Conservation (phyloP, 805 yeast species). For the Zygosaccharomyces bisporus region DNA sequence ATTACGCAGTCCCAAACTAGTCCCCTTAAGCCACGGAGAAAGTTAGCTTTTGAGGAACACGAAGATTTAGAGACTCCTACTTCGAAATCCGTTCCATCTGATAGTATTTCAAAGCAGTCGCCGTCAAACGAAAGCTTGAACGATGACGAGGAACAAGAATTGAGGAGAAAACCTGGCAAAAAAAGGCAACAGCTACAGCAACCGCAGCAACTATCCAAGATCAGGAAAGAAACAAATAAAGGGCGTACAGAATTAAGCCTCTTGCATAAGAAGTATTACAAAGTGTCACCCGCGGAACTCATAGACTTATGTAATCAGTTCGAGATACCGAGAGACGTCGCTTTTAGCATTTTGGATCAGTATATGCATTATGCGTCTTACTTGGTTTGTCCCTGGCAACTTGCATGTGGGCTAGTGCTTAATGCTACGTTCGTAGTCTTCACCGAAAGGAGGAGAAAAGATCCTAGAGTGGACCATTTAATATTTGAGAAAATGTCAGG, state of each 20-base stretch:
- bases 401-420: conserved; percentile 63
- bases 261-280: conserved; percentile 31
- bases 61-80: conserved; percentile 12
- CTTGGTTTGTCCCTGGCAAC: conserved; percentile 62
- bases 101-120: neutral
- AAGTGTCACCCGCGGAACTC: conserved; percentile 42
- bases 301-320: conserved; percentile 57
- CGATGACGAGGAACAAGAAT: conserved; percentile 2
- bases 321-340: conserved; percentile 52
- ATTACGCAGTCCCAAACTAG: conserved; percentile 8
- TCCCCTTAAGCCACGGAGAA: conserved; percentile 27
- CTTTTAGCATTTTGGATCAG: conserved; percentile 48
- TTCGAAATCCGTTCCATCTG: conserved; percentile 3
- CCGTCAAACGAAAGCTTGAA: conserved; percentile 4
- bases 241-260: conserved; percentile 9
- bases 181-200: conserved; percentile 5
- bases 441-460: conserved; percentile 42
- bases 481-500: conserved; percentile 50
- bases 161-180: neutral
- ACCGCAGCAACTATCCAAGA: conserved; percentile 8
- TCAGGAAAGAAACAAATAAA: conserved; percentile 2
- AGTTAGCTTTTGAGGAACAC: conserved; percentile 34
- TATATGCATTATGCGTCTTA: conserved; percentile 49
- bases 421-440: conserved; percentile 56
- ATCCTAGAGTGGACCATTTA: conserved; percentile 47